These are phyloP conservation scores for Xanthoconium purpureum DNA, from an alignment of 768 basidiomycete genomes.

Conservation along the genomic window DNA sequence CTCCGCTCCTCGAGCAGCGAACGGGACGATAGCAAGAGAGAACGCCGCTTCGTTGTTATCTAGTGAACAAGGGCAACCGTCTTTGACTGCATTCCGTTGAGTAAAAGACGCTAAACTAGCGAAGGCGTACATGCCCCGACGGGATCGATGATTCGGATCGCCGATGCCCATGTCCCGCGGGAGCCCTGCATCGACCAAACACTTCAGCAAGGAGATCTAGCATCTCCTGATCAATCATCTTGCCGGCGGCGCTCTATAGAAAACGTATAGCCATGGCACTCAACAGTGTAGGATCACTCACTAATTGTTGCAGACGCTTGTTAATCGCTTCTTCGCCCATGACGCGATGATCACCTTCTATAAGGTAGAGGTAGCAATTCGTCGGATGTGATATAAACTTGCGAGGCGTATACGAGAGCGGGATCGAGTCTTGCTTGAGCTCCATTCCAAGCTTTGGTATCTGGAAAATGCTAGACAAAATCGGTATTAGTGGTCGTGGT, in stretches of 20 bases:
- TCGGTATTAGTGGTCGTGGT: conserved; percentile 3
- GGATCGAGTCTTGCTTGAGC: conserved; percentile 90
- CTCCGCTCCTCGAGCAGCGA: conserved; percentile 75
- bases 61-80: conserved; percentile 66
- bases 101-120: neutral
- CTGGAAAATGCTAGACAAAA: conserved; percentile 78
- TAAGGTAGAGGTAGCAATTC: conserved; percentile 83
- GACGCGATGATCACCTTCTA: conserved; percentile 94
- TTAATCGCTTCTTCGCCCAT: conserved; percentile 65
- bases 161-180: conserved; percentile 92
- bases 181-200: conserved; percentile 84
- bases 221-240: conserved; percentile 70
- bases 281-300: conserved; percentile 34
- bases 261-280: neutral
- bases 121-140: conserved; percentile 53
- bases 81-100: conserved; percentile 45
- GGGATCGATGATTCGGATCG: conserved; percentile 90
- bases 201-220: conserved; percentile 72
- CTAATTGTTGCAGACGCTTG: conserved; percentile 68
- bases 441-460: conserved; percentile 92
- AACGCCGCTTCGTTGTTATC: conserved; percentile 97
- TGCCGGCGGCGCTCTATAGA: conserved; percentile 56
- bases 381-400: conserved; percentile 88
- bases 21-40: conserved; percentile 86
- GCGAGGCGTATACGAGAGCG: conserved; percentile 90